These are phyloP conservation scores for Globisporangium apiculatum DNA, from an alignment of 352 stramenopile species.

Conservation along the genomic window DNA sequence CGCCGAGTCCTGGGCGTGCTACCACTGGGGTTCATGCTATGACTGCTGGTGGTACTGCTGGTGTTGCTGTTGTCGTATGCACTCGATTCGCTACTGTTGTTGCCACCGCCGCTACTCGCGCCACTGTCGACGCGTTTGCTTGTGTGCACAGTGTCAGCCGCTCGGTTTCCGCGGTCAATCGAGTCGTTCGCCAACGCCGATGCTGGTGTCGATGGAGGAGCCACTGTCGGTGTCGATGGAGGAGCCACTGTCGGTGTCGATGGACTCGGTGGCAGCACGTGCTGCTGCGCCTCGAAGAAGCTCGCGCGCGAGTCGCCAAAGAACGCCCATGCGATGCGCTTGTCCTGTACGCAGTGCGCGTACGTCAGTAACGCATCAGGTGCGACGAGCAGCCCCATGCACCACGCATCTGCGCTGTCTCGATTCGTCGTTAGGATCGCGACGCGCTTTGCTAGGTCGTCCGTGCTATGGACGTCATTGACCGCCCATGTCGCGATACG, in stretches of 20 bases:
- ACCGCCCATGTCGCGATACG: conserved; percentile 8
- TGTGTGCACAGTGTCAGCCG: not conserved
- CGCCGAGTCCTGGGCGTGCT: not conserved
- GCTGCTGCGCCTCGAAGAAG: conserved; percentile 5
- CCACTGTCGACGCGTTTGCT: not conserved
- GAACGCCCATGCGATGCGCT: conserved; percentile 18
- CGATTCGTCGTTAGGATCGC: conserved; percentile 17
- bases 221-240: not conserved
- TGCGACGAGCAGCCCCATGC: conserved; percentile 28
- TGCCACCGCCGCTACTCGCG: not conserved
- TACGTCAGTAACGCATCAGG: conserved; percentile 24
- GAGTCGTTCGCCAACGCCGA: not conserved
- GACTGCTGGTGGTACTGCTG: not conserved
- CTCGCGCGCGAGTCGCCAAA: conserved; percentile 14
- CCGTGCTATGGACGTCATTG: not conserved
- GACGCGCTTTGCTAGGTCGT: conserved; percentile 10
- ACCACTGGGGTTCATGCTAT: not conserved
- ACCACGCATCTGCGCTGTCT: conserved; percentile 10
- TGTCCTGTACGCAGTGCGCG: conserved; percentile 16
- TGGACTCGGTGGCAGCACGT: not conserved
- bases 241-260: not conserved
- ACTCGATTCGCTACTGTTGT: not conserved
- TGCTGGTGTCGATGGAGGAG: not conserved
- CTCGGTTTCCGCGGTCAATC: too few relatives aligned
- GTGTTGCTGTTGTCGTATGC: not conserved